phyloP scores from a whole-genome alignment of 2,329 filamentous ascomycete species.

The Drechslera avenae region DNA sequence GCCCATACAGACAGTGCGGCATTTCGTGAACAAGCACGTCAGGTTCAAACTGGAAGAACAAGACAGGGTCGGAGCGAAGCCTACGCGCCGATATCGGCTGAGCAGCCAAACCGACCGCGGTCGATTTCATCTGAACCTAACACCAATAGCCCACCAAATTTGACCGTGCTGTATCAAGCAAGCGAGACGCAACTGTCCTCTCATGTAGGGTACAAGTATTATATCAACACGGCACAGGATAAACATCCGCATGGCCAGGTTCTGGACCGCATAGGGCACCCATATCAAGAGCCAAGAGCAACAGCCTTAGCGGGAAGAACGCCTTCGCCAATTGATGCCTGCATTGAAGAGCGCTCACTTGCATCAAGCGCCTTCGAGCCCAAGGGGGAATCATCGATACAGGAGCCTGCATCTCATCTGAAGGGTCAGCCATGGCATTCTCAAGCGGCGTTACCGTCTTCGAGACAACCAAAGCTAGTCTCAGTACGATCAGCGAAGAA shows the following conservation, averaged over 20 bases:
- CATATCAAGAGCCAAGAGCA: conserved; percentile 22
- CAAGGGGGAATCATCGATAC: conserved; percentile 20
- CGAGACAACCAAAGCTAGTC: conserved; percentile 18
- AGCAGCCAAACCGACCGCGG: conserved; percentile 10
- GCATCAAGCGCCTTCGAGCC: conserved; percentile 25
- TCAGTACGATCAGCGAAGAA: conserved; percentile 36
- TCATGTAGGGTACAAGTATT: conserved; percentile 24
- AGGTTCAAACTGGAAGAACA: conserved; percentile 13
- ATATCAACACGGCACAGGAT: conserved; percentile 33
- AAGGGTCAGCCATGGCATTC: conserved; percentile 5
- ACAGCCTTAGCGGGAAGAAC: conserved; percentile 9
- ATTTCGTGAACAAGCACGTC: conserved; percentile 18
- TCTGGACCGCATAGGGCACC: conserved; percentile 29
- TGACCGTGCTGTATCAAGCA: conserved; percentile 10
- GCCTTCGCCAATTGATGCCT: conserved; percentile 30
- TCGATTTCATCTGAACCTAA: conserved; percentile 13
- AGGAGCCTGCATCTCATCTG: background rate
- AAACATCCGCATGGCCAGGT: conserved; percentile 44
- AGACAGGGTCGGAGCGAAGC: conserved; percentile 19
- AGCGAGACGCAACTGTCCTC: conserved; percentile 5
- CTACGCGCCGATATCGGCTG: conserved; percentile 2
- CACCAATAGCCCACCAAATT: conserved; percentile 9
- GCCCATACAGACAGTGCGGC: conserved; percentile 19
- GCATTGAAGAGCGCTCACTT: conserved; percentile 23
- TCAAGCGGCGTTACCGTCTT: conserved; percentile 4